These are phyloP conservation scores for Suillus brevipes DNA, from an alignment of 768 basidiomycete species.

Conservation along the genomic window DNA sequence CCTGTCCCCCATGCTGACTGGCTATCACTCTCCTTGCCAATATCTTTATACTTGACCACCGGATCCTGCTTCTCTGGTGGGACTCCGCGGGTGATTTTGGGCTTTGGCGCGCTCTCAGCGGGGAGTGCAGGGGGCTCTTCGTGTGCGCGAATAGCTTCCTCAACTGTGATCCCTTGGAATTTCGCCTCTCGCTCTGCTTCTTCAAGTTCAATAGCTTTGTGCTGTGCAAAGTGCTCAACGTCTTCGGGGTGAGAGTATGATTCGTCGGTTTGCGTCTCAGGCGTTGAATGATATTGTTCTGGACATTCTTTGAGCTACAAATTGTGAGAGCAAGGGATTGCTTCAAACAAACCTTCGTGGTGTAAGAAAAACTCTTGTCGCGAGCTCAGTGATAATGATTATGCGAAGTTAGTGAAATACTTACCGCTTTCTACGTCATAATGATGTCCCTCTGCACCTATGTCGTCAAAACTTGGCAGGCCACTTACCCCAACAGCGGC, in stretches of 20 bases:
- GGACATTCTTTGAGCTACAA: neutral
- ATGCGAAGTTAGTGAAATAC: constrained; percentile 25
- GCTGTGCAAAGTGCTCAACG: constrained; percentile 87
- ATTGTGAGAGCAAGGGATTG: neutral
- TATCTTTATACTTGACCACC: constrained; percentile 55
- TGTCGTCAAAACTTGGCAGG: constrained; percentile 77
- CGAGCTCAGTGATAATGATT: neutral
- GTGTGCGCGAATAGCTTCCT: constrained; percentile 63
- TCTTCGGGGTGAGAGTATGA: constrained; percentile 94
- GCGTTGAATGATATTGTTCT: constrained; percentile 94
- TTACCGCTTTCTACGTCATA: constrained; percentile 88
- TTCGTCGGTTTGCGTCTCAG: constrained; percentile 96
- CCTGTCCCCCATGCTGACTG: constrained; percentile 75
- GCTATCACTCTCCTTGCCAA: constrained; percentile 49
- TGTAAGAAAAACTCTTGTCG: constrained; percentile 87
- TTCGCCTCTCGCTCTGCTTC: constrained; percentile 85
- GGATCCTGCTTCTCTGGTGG: constrained; percentile 78
- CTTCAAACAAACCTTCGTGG: constrained; percentile 75
- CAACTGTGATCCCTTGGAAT: constrained; percentile 79
- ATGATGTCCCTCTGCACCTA: constrained; percentile 91
- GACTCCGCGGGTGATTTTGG: constrained; percentile 54
- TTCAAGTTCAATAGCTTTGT: constrained; percentile 78
- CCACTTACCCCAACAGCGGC: constrained; percentile 69
- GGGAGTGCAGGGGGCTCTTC: constrained; percentile 35
- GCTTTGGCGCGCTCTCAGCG: constrained; percentile 33